phyloP scores from a whole-genome alignment of 2,329 filamentous ascomycete genomes.

The Penicillium crustosum region DNA sequence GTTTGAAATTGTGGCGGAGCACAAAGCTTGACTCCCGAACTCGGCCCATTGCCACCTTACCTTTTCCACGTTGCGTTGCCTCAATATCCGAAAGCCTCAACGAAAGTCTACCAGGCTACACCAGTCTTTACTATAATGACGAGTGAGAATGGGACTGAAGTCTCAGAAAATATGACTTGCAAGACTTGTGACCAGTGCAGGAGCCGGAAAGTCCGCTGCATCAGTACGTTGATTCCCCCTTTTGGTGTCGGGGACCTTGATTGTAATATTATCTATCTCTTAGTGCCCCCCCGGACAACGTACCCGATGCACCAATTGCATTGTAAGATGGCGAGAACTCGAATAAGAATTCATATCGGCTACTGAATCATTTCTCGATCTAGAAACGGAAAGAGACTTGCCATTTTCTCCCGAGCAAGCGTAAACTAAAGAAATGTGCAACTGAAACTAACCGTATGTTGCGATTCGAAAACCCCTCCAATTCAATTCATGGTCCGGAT shows the following conservation, averaged over 20 bases:
- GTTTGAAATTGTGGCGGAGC: too few species aligned
- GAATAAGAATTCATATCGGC: not conserved
- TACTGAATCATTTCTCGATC: not conserved
- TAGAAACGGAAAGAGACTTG: slow-evolving; percentile 1
- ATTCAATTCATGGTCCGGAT: not conserved
- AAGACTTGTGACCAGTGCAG: slow-evolving; percentile 43
- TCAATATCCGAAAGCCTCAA: too few species aligned
- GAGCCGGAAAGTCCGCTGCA: slow-evolving; percentile 44
- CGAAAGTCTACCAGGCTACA: too few species aligned
- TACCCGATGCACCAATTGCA: not conserved
- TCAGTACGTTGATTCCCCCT: slow-evolving; percentile 27
- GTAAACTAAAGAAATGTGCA: not conserved
- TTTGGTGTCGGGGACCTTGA: not conserved
- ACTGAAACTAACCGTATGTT: not conserved
- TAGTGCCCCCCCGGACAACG: not conserved
- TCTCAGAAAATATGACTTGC: slow-evolving; percentile 9
- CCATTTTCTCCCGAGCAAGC: not conserved
- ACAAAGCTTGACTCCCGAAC: too few species aligned
- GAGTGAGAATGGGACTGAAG: too few species aligned
- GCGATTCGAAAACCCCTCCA: too few species aligned
- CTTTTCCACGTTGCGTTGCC: too few species aligned
- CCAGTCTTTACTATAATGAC: too few species aligned
- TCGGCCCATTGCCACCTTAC: too few species aligned
- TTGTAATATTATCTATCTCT: not conserved
- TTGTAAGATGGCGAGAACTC: not conserved